Conservation (phyloP, 352 stramenopile genomes). For the Globisporangium takayamanum region DNA sequence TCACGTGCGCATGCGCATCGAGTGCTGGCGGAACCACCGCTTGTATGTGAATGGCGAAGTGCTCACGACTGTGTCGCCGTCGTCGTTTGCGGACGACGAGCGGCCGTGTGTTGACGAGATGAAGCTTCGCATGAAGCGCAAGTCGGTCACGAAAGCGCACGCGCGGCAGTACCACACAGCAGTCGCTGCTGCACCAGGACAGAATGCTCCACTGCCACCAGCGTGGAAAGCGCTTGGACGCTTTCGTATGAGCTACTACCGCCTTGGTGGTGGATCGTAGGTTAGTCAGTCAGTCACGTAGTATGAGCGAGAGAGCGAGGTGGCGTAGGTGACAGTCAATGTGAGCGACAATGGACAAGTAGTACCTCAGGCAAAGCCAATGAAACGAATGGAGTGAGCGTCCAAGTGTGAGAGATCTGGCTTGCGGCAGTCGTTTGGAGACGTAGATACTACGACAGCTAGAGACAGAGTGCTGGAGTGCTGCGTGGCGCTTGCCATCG, state of each 20-base stretch:
- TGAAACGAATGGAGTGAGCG: no score
- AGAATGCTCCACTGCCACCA: not conserved
- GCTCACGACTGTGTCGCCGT: constrained; percentile 22
- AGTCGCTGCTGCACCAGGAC: not conserved
- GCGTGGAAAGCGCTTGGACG: constrained; percentile 27
- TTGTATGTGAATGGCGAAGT: constrained; percentile 45
- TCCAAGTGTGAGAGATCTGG: no score
- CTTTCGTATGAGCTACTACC: constrained; percentile 29
- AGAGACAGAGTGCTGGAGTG: no score
- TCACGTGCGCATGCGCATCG: constrained; percentile 36
- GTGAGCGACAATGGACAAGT: no score
- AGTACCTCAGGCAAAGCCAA: no score
- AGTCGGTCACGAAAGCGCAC: constrained; percentile 22
- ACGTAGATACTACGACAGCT: no score
- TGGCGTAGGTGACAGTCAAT: no score
- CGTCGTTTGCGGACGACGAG: constrained; percentile 30
- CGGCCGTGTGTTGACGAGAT: constrained; percentile 40
- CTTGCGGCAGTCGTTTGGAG: no score
- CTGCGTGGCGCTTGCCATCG: no score
- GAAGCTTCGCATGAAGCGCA: constrained; percentile 39
- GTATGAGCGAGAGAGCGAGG: not conserved
- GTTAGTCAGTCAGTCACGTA: not conserved
- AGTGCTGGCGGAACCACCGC: constrained; percentile 32
- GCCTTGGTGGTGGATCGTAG: constrained; percentile 1
- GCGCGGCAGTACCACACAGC: constrained; percentile 13